Base-by-base conservation (phyloP, 306 rosid genomes). In the Pyrus pyrifolia region DNA sequence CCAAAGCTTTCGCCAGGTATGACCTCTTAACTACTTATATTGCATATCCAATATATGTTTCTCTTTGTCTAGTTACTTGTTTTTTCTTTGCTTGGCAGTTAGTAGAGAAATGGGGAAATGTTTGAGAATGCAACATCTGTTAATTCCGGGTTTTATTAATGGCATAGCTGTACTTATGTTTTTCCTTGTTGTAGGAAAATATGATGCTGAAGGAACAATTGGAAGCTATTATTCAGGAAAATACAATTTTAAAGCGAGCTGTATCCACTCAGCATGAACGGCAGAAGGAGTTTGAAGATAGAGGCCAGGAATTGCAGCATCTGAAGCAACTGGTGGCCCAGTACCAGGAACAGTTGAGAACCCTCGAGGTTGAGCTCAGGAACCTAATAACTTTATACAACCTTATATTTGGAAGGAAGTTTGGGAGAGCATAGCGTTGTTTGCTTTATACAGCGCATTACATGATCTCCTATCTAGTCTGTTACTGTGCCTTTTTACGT, bases 331-430 rank as follows among this genome's bases (percentile, higher is more conserved):
- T 91, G 75, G 90, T 89, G 59, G 73, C 88, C 8, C 96, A 86
- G 68, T 89, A 93, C 79, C 96, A 93, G 81, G 98, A 93, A 67
- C 98, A 89, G 73, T 79, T 89, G 53, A 86, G 90, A 85, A 88
- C 96, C 14, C 84, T 93, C n/a, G 96, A 93, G 96, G 91, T 88
- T 57, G 73, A 72, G 40, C 68, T 68, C 79, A 14, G 27, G 2
- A 70, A 61, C 51, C 78, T 21, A 4, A 3, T 25, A 21, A 38
- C 60, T 22, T 30, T 73, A 14, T 66, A 58, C 44, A 35, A 30
- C 44, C 21, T 58, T 17, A 61, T 45, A 45, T 11, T 59, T 35
- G 15, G 62, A 19, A 64, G 30, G 1, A 63, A 45, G 14, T 53
- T 71, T 60, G 68, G 77, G 52, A 35, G 35, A 57, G 23, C 3